Percentiles rank a stretch among this genome's conserved stretches.
phyloP scores from a whole-genome alignment of 1,284 basidiomycete genomes.

The Malassezia psittaci region DNA sequence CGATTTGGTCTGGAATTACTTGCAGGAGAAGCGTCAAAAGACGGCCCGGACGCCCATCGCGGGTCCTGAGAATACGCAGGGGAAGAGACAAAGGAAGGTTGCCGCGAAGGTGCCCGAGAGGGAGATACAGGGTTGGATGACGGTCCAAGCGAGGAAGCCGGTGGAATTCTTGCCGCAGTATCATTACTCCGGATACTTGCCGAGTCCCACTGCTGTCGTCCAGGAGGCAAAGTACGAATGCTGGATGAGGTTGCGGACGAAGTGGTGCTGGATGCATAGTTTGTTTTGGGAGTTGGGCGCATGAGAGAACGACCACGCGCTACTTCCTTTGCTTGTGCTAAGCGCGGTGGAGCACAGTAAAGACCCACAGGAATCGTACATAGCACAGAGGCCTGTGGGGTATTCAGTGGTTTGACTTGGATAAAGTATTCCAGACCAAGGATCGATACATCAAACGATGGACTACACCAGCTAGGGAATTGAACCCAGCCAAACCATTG shows the following conservation, averaged over 20 bases:
- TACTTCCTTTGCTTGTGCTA: slow-evolving; percentile 2
- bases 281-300: neutral
- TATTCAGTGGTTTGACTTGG: slow-evolving; percentile 20
- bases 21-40: neutral
- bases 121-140: neutral
- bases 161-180: neutral
- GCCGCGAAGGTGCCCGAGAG: neutral
- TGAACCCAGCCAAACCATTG: slow-evolving; percentile 17
- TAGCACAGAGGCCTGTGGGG: neutral
- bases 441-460: slow-evolving; percentile 23
- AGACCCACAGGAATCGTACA: slow-evolving; percentile 7
- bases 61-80: neutral
- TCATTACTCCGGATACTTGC: neutral
- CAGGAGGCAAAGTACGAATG: neutral
- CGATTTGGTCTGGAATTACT: neutral
- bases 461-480: slow-evolving; percentile 22
- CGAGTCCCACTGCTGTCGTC: neutral
- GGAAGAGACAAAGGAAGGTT: neutral
- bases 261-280: neutral
- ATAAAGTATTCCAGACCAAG: slow-evolving; percentile 33
- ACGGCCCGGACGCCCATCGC: neutral
- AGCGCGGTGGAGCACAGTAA: slow-evolving; percentile 15
- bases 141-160: neutral
- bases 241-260: neutral
- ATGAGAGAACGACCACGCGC: neutral